Percentiles rank a stretch among this genome's conserved stretches.
Conservation (phyloP, 768 basidiomycete genomes). For the Hydnum rufescens region DNA sequence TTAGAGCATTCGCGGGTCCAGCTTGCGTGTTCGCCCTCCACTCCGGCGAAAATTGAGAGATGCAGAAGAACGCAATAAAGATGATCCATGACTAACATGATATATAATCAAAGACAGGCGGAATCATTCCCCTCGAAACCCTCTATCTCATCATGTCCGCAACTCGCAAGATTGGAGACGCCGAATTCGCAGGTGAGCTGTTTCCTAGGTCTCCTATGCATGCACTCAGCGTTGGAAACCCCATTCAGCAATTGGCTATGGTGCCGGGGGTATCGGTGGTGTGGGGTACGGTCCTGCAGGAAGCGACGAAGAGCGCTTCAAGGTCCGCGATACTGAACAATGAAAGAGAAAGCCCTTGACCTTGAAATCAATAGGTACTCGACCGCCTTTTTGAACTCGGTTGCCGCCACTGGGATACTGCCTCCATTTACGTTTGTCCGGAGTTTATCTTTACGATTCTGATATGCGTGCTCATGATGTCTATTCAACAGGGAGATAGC, state of each 20-base stretch:
- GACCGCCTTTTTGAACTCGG: slow-evolving; percentile 25
- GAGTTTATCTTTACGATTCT: no score
- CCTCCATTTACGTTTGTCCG: background rate
- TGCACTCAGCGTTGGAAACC: background rate
- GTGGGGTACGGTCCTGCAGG: slow-evolving; percentile 19
- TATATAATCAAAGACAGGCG: no score
- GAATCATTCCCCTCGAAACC: no score
- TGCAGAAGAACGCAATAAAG: no score
- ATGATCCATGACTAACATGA: no score
- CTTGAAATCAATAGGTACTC: slow-evolving; percentile 22
- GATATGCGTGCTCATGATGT: no score
- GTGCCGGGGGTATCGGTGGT: slow-evolving; percentile 31
- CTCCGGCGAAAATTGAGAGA: no score
- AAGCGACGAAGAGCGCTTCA: slow-evolving; percentile 38
- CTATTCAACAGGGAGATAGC: slow-evolving; percentile 17
- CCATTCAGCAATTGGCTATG: slow-evolving; percentile 31
- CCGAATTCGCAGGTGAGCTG: background rate
- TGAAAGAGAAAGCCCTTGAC: background rate
- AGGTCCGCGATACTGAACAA: slow-evolving; percentile 19
- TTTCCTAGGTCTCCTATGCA: background rate
- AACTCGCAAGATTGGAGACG: slow-evolving; percentile 2
- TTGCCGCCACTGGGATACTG: slow-evolving; percentile 28
- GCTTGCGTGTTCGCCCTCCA: no score
- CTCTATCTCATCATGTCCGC: no score
- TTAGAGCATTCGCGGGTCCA: no score